Evolutionary conservation across 495 filamentous ascomycete genomes (phyloP).

Genomic region (Clavariopsis aquatica): DNA sequence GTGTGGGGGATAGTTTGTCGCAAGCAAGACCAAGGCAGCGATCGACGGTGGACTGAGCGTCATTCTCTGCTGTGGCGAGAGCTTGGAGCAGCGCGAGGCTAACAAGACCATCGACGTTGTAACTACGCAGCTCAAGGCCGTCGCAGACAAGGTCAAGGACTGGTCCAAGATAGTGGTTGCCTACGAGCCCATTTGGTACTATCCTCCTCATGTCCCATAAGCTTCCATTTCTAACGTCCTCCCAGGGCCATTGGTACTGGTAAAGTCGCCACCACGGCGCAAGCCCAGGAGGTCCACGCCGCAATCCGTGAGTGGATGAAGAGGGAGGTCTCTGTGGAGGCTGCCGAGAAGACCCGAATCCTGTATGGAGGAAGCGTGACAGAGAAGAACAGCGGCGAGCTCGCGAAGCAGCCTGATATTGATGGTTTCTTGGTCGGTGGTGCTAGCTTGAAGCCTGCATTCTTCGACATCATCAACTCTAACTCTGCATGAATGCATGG

Average conservation of each 20-base stretch:
- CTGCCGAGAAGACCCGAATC: conserved; percentile 77
- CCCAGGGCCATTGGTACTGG: conserved; percentile 88
- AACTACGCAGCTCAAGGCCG: conserved; percentile 54
- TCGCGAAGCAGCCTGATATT: conserved; percentile 88
- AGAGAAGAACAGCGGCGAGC: conserved; percentile 96
- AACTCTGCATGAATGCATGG: conserved; percentile 44
- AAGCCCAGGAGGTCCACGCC: conserved; percentile 93
- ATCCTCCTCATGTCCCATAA: not conserved
- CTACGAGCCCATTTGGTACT: conserved; percentile 94
- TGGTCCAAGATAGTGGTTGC: conserved; percentile 95
- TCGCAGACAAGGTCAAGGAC: conserved; percentile 67
- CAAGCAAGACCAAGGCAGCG: conserved; percentile 88
- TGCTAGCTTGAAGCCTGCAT: conserved; percentile 97
- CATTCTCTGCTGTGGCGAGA: conserved; percentile 96
- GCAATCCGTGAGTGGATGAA: conserved; percentile 88
- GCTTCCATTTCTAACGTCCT: conserved; percentile 1
- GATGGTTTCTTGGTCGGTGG: conserved; percentile 98
- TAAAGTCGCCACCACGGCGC: conserved; percentile 90
- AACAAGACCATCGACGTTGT: conserved; percentile 89
- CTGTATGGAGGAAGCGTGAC: conserved; percentile 95
- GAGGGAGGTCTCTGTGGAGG: conserved; percentile 67
- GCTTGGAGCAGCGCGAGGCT: conserved; percentile 85
- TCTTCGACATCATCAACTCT: conserved; percentile 69
- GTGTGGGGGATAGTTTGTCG: conserved; percentile 61
- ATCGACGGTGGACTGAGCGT: conserved; percentile 83